Evolutionary conservation across 2,329 filamentous ascomycete species (phyloP), one percentile per base, ranked within the genome.

Genomic region (Cordyceps farinosa): DNA sequence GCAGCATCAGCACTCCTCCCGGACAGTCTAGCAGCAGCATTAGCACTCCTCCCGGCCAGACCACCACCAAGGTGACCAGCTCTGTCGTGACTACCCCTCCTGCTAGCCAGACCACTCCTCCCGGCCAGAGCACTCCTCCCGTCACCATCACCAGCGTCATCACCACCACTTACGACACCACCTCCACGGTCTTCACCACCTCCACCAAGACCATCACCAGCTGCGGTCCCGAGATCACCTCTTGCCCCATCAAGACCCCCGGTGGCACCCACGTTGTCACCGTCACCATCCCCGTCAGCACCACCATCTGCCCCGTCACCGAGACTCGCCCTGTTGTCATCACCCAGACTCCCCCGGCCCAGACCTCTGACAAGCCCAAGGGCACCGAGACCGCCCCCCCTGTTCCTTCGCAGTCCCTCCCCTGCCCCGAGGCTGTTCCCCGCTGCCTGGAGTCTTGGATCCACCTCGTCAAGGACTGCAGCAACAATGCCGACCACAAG

Each of bases 401-500:
- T 30, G 61, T 71, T 57, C 66, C 69, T 50, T 69, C 69, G 1
- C 67, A 70, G 69, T 70, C 71, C 42, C 77, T 83, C 48, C 78
- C 81, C 64, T 86, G 87, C 78, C 92, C 92, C 64, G 78, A 81
- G 32, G 84, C 93, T 54, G 88, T 97, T 56, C 93, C 94, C 67
- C 87, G 87, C 73, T 98, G 94, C 82, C 80, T 98, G 78, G 95
- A 94, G 85, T 96, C 92, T 71, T 97, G 92, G 91, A 78, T 96
- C 71, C 84, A 86, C 74, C 78, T 82, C 65, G 84, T 90, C 57
- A 65, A 71, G 58, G 80, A 84, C 73, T 98, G 94, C 86, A 83
- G 83, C 70, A 87, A 91, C 79, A 97, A 97, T 87, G 88, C 89
- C 50, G 91, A 97, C 73, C 78, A 83, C 65, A 77, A 79, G 68